Conservation (phyloP, 1,284 basidiomycete species). For the Leccinum pseudoinsigne region DNA sequence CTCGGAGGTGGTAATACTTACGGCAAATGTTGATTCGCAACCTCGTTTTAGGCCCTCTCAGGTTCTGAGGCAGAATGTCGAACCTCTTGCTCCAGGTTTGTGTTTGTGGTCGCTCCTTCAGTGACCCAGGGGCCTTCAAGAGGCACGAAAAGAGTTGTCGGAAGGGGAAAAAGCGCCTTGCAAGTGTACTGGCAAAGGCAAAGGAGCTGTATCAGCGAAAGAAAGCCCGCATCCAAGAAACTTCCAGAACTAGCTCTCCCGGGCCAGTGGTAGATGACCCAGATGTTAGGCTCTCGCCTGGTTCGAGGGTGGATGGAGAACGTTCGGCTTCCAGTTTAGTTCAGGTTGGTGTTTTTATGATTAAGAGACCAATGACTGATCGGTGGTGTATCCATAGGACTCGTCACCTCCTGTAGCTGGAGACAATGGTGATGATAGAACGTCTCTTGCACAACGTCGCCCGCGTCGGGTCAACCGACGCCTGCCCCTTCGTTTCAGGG, state of each 20-base stretch:
- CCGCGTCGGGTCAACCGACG: neutral
- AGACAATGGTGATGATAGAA: neutral
- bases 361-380: neutral
- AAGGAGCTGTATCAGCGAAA: neutral
- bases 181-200: neutral
- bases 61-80: neutral
- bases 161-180: neutral
- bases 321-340: neutral
- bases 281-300: no score
- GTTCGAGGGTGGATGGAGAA: no score
- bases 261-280: neutral
- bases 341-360: neutral
- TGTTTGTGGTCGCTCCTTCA: neutral
- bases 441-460: neutral
- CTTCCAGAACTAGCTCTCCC: neutral
- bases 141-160: neutral
- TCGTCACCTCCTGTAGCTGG: neutral
- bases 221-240: neutral
- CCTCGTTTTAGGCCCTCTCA: neutral
- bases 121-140: neutral
- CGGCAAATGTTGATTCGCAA: neutral
- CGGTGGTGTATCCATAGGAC: neutral
- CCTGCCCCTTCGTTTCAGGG: neutral
- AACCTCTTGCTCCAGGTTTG: neutral
- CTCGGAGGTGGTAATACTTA: neutral